Percentiles rank a stretch among this genome's conserved stretches.
Conservation (phyloP, 2,329 filamentous ascomycete genomes). For the Acarospora socialis region DNA sequence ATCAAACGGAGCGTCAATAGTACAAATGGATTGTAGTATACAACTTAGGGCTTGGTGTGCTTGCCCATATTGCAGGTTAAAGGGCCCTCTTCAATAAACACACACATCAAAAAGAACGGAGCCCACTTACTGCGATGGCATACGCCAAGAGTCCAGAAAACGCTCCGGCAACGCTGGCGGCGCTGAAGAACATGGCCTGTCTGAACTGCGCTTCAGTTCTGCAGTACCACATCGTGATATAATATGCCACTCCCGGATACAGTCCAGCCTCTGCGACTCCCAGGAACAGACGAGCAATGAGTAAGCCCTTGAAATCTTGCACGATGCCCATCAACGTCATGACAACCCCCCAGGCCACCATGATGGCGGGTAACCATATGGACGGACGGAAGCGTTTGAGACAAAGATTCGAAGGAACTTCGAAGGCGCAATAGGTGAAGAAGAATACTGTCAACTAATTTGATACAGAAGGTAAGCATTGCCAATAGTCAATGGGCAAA, state of each 20-base stretch:
- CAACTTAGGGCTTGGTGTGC: no score
- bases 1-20: neutral
- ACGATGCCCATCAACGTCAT: constrained; percentile 12
- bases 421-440: constrained; percentile 26
- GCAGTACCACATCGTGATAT: constrained; percentile 34
- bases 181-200: constrained; percentile 33
- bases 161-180: constrained; percentile 35
- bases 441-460: constrained; percentile 31
- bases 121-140: constrained; percentile 30
- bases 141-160: constrained; percentile 39
- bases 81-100: no score
- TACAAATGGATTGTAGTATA: no score
- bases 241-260: constrained; percentile 20
- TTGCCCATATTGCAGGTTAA: no score
- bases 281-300: constrained; percentile 8
- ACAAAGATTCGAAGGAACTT: constrained; percentile 30
- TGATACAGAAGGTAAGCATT: no score
- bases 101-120: no score
- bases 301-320: constrained; percentile 7
- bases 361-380: constrained; percentile 38
- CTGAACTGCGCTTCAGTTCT: constrained; percentile 29
- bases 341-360: constrained; percentile 24
- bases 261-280: constrained; percentile 9
- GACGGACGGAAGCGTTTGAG: constrained; percentile 35
- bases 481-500: no score